phyloP scores from a whole-genome alignment of 164 flowering plant species.

The Taxillus chinensis region DNA sequence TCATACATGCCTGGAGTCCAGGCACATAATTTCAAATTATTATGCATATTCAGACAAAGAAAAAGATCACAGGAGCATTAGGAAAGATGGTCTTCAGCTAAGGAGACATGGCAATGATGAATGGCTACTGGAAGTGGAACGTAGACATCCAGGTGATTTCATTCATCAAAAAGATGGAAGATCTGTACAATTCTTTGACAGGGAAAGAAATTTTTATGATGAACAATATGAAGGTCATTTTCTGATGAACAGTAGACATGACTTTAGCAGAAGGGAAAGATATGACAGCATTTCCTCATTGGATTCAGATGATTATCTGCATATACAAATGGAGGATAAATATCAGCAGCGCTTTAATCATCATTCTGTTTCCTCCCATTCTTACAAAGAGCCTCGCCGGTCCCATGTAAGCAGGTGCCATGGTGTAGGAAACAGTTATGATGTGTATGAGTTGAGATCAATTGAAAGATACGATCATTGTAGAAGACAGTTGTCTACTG shows the following conservation, averaged over 20 bases:
- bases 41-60: constrained; percentile 14
- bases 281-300: constrained; percentile 9
- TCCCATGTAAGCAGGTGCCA: constrained; percentile 16
- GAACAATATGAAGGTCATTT: constrained; percentile 15
- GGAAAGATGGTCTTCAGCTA: constrained; percentile 12
- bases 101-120: constrained; percentile 14
- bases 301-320: constrained; percentile 9
- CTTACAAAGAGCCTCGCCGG: constrained; percentile 17
- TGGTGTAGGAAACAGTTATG: constrained; percentile 16
- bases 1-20: constrained; percentile 12
- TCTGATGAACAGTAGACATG: constrained; percentile 16
- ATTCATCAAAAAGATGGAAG: constrained; percentile 15
- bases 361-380: constrained; percentile 9
- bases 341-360: constrained; percentile 11
- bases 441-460: constrained; percentile 13
- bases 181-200: constrained; percentile 9
- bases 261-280: constrained; percentile 19
- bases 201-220: constrained; percentile 12
- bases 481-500: constrained; percentile 11
- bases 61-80: constrained; percentile 14
- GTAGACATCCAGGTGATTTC: constrained; percentile 15
- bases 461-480: constrained; percentile 10
- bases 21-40: constrained; percentile 11
- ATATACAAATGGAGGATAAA: constrained; percentile 12
- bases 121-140: constrained; percentile 14